Percentiles rank a stretch among this genome's conserved stretches.
phyloP scores from a whole-genome alignment of 805 yeast species.

The Candida argentea region DNA sequence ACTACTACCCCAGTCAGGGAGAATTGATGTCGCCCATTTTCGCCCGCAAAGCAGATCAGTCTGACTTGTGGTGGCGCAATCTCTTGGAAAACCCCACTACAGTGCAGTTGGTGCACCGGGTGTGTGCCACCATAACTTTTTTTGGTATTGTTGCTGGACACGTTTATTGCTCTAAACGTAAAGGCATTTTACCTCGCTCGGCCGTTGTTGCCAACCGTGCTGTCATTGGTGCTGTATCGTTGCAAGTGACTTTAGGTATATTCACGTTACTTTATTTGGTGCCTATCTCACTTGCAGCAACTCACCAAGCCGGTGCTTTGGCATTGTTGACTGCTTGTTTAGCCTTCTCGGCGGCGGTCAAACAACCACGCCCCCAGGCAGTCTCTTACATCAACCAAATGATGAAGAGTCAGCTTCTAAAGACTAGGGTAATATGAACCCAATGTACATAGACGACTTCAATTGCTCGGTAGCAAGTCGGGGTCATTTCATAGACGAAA shows the following conservation, averaged over 20 bases:
- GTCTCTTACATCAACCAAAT: constrained; percentile 18
- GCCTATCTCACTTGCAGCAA: constrained; percentile 87
- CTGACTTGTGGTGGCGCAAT: constrained; percentile 87
- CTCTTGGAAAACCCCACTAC: constrained; percentile 91
- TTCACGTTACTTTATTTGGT: constrained; percentile 78
- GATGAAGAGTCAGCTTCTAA: constrained; percentile 18
- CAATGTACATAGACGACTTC: no score
- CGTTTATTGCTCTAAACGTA: constrained; percentile 50
- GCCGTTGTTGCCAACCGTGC: constrained; percentile 48
- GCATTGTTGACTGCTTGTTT: constrained; percentile 78
- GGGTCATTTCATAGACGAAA: neutral
- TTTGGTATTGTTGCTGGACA: constrained; percentile 61
- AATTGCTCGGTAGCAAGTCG: no score
- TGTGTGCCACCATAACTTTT: constrained; percentile 75
- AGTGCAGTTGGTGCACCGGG: constrained; percentile 86
- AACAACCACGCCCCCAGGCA: constrained; percentile 27
- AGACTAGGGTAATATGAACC: constrained; percentile 1
- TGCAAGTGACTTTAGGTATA: constrained; percentile 84
- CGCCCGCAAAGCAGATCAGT: constrained; percentile 53
- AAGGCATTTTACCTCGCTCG: constrained; percentile 43
- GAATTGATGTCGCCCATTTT: constrained; percentile 73
- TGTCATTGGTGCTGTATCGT: constrained; percentile 72
- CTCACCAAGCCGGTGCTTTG: constrained; percentile 95
- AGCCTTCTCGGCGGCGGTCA: constrained; percentile 28
- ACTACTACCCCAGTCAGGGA: constrained; percentile 57